These are phyloP conservation scores for Aspergillus pseudonomiae DNA, from an alignment of 2,329 filamentous ascomycete genomes.

Conservation along the genomic window DNA sequence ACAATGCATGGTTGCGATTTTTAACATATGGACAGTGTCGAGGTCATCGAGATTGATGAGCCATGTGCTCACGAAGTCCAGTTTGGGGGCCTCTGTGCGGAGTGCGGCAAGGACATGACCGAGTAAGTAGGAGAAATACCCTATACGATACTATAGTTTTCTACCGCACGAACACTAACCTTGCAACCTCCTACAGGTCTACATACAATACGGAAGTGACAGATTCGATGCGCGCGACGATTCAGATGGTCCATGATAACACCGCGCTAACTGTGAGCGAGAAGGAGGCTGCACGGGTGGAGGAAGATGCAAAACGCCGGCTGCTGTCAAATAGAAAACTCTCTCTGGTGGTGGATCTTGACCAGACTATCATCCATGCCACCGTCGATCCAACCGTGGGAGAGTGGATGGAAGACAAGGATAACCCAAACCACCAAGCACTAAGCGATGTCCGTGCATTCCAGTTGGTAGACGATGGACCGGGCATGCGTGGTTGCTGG, in stretches of 20 bases:
- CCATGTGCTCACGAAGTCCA: constrained; percentile 89
- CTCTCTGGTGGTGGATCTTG: constrained; percentile 91
- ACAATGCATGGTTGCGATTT: neutral
- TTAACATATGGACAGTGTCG: constrained; percentile 46
- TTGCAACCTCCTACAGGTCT: constrained; percentile 44
- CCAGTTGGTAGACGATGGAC: constrained; percentile 83
- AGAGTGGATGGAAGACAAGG: constrained; percentile 88
- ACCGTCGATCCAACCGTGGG: constrained; percentile 95
- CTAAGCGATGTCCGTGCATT: constrained; percentile 88
- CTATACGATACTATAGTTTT: constrained; percentile 5
- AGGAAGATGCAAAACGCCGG: constrained; percentile 83
- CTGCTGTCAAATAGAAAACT: constrained; percentile 81
- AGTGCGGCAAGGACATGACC: constrained; percentile 96
- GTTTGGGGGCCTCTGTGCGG: constrained; percentile 84
- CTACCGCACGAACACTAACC: neutral
- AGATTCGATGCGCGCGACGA: constrained; percentile 83
- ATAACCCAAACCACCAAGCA: constrained; percentile 87
- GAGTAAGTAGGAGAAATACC: constrained; percentile 53
- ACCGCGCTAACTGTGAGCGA: constrained; percentile 82
- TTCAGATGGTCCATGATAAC: constrained; percentile 94
- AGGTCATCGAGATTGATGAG: constrained; percentile 79
- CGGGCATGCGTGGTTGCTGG: constrained; percentile 75
- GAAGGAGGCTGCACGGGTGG: constrained; percentile 76
- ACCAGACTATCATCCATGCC: constrained; percentile 98
- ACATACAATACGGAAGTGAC: constrained; percentile 79